Percentiles rank a stretch among this genome's conserved stretches.
phyloP scores from a whole-genome alignment of 257 asterid species.

The Plantago ovata region DNA sequence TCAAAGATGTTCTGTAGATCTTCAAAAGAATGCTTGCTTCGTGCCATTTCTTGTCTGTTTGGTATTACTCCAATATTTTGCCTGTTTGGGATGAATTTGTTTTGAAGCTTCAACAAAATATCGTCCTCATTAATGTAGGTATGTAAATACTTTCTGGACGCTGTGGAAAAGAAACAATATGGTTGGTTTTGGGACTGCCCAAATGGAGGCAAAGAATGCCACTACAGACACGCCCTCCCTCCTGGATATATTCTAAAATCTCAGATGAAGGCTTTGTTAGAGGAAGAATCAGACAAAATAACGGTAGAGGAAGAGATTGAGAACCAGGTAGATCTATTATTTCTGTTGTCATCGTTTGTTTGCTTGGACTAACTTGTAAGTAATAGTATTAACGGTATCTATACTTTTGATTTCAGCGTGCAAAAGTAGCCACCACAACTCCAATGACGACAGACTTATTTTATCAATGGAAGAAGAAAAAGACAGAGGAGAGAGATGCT shows the following conservation, averaged over 20 bases:
- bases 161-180: slow-evolving; percentile 97
- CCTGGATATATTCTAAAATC: slow-evolving; percentile 90
- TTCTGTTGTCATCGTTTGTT: neutral
- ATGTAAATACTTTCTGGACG: slow-evolving; percentile 84
- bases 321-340: slow-evolving; percentile 54
- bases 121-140: slow-evolving; percentile 42
- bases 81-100: neutral
- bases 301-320: slow-evolving; percentile 95
- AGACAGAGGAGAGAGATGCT: slow-evolving; percentile 80
- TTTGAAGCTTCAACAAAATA: slow-evolving; percentile 3
- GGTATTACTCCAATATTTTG: neutral
- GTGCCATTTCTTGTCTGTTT: neutral
- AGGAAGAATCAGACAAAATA: slow-evolving; percentile 72
- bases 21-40: slow-evolving; percentile 9
- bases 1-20: too few species aligned
- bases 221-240: slow-evolving; percentile 94
- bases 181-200: slow-evolving; percentile 99
- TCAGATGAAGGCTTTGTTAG: slow-evolving; percentile 95
- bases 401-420: slow-evolving; percentile 53
- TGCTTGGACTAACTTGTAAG: neutral
- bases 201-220: slow-evolving; percentile 87
- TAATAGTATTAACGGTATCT: neutral
- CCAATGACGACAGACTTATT: slow-evolving; percentile 86
- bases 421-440: slow-evolving; percentile 64
- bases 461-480: slow-evolving; percentile 82